A percentile compares a stretch with the other conserved stretches of the same genome.
phyloP scores from a whole-genome alignment of 257 asterid species.

The Solanum sitiens region DNA sequence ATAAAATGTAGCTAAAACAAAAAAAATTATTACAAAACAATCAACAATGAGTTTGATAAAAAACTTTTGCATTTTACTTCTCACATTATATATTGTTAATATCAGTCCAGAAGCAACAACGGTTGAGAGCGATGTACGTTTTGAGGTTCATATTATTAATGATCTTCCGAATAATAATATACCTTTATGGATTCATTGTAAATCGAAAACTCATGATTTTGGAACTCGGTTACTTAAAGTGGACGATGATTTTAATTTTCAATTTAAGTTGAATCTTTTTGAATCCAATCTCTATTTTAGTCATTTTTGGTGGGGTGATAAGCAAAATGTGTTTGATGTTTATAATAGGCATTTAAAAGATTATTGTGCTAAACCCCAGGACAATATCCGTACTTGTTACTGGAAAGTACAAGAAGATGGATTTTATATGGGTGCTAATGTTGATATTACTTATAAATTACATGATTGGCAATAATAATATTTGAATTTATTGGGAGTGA shows the following conservation, averaged over 20 bases:
- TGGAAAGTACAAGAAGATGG: neutral
- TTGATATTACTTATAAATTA: neutral
- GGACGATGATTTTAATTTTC: neutral
- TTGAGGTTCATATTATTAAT: neutral
- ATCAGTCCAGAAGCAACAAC: neutral
- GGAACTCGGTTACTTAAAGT: neutral
- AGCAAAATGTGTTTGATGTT: neutral
- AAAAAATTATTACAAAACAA: neutral
- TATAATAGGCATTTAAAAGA: neutral
- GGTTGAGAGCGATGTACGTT: neutral
- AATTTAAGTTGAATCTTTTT: neutral
- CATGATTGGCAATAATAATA: neutral
- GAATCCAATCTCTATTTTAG: neutral
- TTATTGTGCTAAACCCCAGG: neutral
- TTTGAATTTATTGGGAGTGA: neutral
- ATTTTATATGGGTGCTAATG: neutral
- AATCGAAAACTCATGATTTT: neutral
- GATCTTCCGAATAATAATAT: neutral
- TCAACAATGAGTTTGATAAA: neutral
- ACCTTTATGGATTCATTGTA: neutral
- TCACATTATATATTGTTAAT: neutral
- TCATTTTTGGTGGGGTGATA: neutral
- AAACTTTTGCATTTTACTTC: neutral
- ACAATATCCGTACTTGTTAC: neutral
- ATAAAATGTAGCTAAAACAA: neutral